These are phyloP conservation scores for Paraphaeosphaeria minitans DNA, from an alignment of 2,329 filamentous ascomycete genomes.

Conservation along the genomic window DNA sequence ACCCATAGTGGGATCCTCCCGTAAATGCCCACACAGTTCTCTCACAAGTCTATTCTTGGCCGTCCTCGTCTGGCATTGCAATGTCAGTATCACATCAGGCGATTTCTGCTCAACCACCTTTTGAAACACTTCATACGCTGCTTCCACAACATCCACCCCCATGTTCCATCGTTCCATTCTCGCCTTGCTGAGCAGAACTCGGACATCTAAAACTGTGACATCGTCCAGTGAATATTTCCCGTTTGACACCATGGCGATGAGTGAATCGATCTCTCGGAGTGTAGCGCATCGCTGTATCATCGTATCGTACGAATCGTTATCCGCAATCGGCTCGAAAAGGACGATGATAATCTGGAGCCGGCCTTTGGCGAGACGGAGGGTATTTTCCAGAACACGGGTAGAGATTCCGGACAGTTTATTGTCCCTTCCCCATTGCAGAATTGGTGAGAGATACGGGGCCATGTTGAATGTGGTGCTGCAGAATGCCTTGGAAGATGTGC, in stretches of 20 bases:
- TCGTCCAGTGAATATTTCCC: conserved; percentile 6
- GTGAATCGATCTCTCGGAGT: conserved; percentile 5
- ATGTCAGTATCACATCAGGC: conserved; percentile 5
- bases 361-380: conserved; percentile 7
- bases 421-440: not conserved
- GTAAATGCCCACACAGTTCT: conserved; percentile 4
- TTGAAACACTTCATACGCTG: conserved; percentile 9
- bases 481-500: not conserved
- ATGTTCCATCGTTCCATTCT: conserved; percentile 4
- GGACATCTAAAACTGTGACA: conserved; percentile 6
- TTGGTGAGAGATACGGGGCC: not conserved
- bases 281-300: conserved; percentile 7
- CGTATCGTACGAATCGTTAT: conserved; percentile 2
- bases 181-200: conserved; percentile 3
- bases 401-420: not conserved
- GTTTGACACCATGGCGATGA: not conserved
- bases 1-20: not conserved
- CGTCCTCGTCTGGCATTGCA: conserved; percentile 7
- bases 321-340: conserved; percentile 7
- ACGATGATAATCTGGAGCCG: conserved; percentile 6
- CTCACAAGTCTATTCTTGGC: conserved; percentile 7
- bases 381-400: conserved; percentile 4
- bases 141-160: conserved; percentile 4
- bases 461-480: not conserved
- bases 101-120: conserved; percentile 7